These are phyloP conservation scores for Pichia sp. DNA, from an alignment of 1,139 yeast species.

Conservation along the genomic window DNA sequence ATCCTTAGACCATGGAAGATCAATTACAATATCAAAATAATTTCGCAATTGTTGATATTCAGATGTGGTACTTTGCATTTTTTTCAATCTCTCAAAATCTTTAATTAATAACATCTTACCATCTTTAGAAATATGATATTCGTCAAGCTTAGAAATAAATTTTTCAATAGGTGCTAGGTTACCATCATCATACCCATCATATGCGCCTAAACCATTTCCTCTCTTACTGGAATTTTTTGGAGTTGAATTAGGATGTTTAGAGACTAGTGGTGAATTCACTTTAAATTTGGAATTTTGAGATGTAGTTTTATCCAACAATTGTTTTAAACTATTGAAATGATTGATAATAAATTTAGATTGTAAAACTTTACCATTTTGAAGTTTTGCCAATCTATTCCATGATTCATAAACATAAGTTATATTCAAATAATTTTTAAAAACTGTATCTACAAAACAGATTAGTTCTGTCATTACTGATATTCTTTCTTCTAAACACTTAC, in stretches of 20 bases:
- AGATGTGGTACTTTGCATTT: slow-evolving; percentile 61
- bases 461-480: slow-evolving; percentile 32
- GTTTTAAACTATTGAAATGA: slow-evolving; percentile 52
- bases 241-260: background rate
- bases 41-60: slow-evolving; percentile 70
- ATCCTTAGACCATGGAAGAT: slow-evolving; percentile 52
- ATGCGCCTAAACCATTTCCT: slow-evolving; percentile 19
- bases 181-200: slow-evolving; percentile 40
- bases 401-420: slow-evolving; percentile 44
- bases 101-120: slow-evolving; percentile 55
- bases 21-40: slow-evolving; percentile 64
- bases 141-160: slow-evolving; percentile 39
- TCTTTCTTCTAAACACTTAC: slow-evolving; percentile 35
- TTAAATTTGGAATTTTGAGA: background rate
- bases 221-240: background rate
- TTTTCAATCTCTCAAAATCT: slow-evolving; percentile 56
- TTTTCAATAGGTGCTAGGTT: slow-evolving; percentile 43
- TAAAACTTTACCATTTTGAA: slow-evolving; percentile 20
- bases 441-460: slow-evolving; percentile 29
- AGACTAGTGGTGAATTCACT: background rate
- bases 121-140: slow-evolving; percentile 38
- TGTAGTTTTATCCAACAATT: slow-evolving; percentile 36
- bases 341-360: slow-evolving; percentile 44
- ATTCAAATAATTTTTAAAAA: slow-evolving; percentile 36
- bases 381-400: slow-evolving; percentile 44